Evolutionary conservation across 495 filamentous ascomycete genomes (phyloP), one percentile per base, ranked within the genome.

Genomic region (Cudoniella acicularis): DNA sequence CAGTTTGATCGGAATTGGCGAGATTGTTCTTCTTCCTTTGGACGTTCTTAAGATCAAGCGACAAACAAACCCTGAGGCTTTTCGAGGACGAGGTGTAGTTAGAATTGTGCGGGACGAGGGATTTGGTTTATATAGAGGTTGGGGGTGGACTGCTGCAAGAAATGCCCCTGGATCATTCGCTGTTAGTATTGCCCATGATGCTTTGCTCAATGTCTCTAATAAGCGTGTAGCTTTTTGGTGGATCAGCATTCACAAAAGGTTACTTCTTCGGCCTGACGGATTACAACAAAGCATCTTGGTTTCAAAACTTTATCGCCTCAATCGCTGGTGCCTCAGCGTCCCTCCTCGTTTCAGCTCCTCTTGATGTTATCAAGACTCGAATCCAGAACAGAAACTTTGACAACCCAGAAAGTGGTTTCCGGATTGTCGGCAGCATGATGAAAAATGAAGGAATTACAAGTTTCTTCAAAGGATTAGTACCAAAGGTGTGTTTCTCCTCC

Each of bases 311-410:
- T 63, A 83, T 99, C 53, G 94, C 94, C 43, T 98, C 94, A 8
- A 90, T 98, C 61, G 89, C 87, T 59, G 94, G 94, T 73, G 93
- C 94, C 24, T 91, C 88, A 42, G 91, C 94, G 8, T 96, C 92
- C 10, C 78, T 99, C 24, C 69, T 99, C 40, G 91, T 99, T 2
- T 97, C 92, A 30, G 94, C 93, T 16, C 94, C 94, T 18, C 82
- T 99, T 49, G 94, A 99, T 67, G 94, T 99, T 66, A 95, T 99
- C 81, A 99, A 99, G 82, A 99, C 94, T 54, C 84, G 94, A 69
- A 98, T 99, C 70, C 94, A 99, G 79, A 99, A 98, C 78, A 84
- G 89, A 70, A 98, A 99, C 77, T 99, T 99, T 70, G 95, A 99
- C 60, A 90, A 94, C 78, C 92, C 91, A 57, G 92, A 97, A 78